A percentile compares a stretch with the other conserved stretches of the same genome.
These are phyloP conservation scores for Pisolithus sp. DNA, from an alignment of 768 basidiomycete species.

Conservation along the genomic window DNA sequence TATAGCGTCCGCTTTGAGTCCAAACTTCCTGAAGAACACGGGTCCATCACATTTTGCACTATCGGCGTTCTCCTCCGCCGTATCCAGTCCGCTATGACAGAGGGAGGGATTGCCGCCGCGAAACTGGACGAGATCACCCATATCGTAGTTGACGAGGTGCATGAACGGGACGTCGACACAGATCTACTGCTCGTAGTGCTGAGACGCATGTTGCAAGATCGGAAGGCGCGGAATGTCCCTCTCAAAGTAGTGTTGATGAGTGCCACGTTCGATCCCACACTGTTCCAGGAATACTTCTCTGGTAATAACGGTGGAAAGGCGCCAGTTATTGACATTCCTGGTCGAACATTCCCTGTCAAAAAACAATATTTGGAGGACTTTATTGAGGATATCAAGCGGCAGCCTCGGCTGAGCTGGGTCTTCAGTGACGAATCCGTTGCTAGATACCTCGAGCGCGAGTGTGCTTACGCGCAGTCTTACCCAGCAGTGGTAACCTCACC, in stretches of 20 bases:
- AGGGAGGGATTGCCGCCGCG: constrained; percentile 27
- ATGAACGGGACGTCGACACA: constrained; percentile 92
- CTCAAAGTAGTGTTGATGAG: constrained; percentile 92
- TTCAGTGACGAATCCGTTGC: constrained; percentile 62
- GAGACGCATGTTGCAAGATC: constrained; percentile 72
- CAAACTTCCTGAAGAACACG: constrained; percentile 70
- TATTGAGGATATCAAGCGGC: constrained; percentile 40
- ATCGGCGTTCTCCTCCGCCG: constrained; percentile 85
- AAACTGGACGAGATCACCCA: constrained; percentile 77
- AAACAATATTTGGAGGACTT: constrained; percentile 80
- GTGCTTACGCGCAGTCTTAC: constrained; percentile 11
- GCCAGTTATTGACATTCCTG: constrained; percentile 75
- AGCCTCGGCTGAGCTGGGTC: constrained; percentile 51
- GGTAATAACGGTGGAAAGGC: constrained; percentile 55
- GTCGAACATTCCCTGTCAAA: constrained; percentile 83
- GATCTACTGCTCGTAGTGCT: constrained; percentile 86
- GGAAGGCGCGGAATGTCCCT: constrained; percentile 61
- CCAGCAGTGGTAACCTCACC: not conserved
- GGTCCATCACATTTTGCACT: constrained; percentile 88
- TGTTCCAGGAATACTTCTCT: constrained; percentile 86
- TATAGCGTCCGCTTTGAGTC: constrained; percentile 91
- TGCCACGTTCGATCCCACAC: constrained; percentile 85
- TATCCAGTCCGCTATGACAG: constrained; percentile 68
- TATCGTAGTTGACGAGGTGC: constrained; percentile 91
- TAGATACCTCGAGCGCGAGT: constrained; percentile 67